Percentiles rank a stretch among this genome's conserved stretches.
Evolutionary conservation across 1,284 basidiomycete genomes (phyloP).

Genomic region (Sparassis latifolia): DNA sequence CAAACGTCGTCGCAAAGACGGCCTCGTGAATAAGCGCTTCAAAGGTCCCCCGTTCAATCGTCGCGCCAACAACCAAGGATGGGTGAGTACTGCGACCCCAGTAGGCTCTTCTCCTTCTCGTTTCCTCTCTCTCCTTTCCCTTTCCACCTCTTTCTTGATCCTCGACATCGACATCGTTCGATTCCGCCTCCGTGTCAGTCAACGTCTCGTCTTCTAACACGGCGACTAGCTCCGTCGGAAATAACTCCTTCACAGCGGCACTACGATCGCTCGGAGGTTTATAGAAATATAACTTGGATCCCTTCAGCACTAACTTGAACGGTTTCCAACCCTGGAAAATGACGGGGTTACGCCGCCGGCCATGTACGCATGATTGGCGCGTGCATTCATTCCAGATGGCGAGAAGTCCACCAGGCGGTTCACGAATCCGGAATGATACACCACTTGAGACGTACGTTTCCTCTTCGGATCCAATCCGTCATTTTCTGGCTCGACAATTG

Average conservation of each 20-base stretch:
- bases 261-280: slow-evolving; percentile 68
- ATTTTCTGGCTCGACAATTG: slow-evolving; percentile 40
- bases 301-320: slow-evolving; percentile 74
- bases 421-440: slow-evolving; percentile 68
- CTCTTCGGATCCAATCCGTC: slow-evolving; percentile 7
- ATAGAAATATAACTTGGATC: slow-evolving; percentile 76
- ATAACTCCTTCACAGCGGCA: slow-evolving; percentile 61
- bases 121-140: slow-evolving; percentile 29
- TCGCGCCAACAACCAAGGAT: slow-evolving; percentile 45
- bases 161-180: slow-evolving; percentile 25
- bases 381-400: slow-evolving; percentile 26
- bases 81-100: slow-evolving; percentile 77
- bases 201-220: slow-evolving; percentile 40
- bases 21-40: slow-evolving; percentile 76
- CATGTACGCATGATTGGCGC: slow-evolving; percentile 26
- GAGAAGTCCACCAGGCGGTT: slow-evolving; percentile 57
- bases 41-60: slow-evolving; percentile 56
- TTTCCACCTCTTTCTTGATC: slow-evolving; percentile 21
- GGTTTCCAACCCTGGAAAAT: slow-evolving; percentile 73
- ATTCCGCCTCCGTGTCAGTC: slow-evolving; percentile 16
- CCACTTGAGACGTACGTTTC: slow-evolving; percentile 69
- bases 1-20: slow-evolving; percentile 69
- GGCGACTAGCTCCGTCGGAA: slow-evolving; percentile 57
- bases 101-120: slow-evolving; percentile 60
- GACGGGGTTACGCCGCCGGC: slow-evolving; percentile 16